Evolutionary conservation across 169 alveolate genomes (phyloP), one percentile per base, ranked within the genome.

Genomic region (Plasmodium gaboni): DNA sequence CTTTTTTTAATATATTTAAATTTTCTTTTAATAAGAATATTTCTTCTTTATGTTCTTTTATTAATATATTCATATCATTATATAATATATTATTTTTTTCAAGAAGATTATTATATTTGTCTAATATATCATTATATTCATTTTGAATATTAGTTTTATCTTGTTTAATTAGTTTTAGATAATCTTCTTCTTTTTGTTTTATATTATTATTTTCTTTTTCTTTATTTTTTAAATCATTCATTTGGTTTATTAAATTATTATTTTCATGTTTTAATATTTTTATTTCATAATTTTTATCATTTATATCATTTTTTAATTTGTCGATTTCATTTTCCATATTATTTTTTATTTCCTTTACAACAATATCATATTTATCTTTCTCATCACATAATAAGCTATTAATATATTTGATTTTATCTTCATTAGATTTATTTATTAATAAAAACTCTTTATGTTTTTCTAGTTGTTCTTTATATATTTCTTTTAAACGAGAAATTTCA

Each of bases 371-470:
- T 71, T 70, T 83, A 5, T 63, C 55, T 19, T 83, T 69, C 8
- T 83, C 91, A 12, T 32, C 3, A 0, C 48, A 48, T 44, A 83
- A 57, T 1, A 67, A 32, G 1, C 70, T 50, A 0, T 68, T 83
- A 28, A 83, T 70, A 38, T 26, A 38, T 7, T 44, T 83, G 13
- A 83, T n/a, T 24, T 69, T 83, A 1, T 83, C 91, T 57, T 67
- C 91, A 55, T 83, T 68, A 0, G 57, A 68, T 46, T 69, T 57
- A 28, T 57, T 83, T 10, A 83, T 17, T 1, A 42, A 15, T 8
- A 83, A 48, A 61, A 83, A 83, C n/a, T 83, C 91, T 46, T 83
- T 69, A 19, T 83, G 91, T n/a, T 63, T 83, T 44, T 67, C 86
- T 8, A 83, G 4, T 2, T 83, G 91, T 4, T 83, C 91, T n/a